Conservation (phyloP, 1,139 yeast genomes). For the Hanseniaspora sp. region DNA sequence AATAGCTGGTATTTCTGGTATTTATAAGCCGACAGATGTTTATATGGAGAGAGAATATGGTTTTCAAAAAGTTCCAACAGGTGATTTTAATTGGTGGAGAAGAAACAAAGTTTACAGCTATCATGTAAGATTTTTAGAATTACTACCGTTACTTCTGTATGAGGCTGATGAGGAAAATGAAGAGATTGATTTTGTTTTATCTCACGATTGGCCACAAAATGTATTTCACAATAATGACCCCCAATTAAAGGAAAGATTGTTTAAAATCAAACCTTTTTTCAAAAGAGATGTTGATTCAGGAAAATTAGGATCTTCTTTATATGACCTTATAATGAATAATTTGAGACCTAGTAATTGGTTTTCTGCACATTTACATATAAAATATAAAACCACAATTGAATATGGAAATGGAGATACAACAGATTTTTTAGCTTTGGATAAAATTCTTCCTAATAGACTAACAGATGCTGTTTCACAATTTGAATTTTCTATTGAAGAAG, state of each 20-base stretch:
- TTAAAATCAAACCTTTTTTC: constrained; percentile 58
- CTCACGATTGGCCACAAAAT: constrained; percentile 84
- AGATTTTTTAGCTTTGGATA: constrained; percentile 54
- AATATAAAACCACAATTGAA: constrained; percentile 45
- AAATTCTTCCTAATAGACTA: constrained; percentile 48
- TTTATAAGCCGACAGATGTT: constrained; percentile 47
- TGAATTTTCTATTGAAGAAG: constrained; percentile 31
- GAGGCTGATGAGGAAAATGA: constrained; percentile 20
- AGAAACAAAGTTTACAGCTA: constrained; percentile 48
- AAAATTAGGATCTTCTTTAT: constrained; percentile 67
- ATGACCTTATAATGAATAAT: constrained; percentile 41
- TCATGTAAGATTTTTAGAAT: constrained; percentile 61
- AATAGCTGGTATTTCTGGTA: constrained; percentile 79
- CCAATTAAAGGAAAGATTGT: constrained; percentile 26
- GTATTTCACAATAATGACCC: constrained; percentile 12
- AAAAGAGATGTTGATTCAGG: constrained; percentile 48
- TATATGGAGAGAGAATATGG: constrained; percentile 27
- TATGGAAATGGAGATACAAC: constrained; percentile 26
- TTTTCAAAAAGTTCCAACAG: constrained; percentile 16
- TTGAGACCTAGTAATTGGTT: constrained; percentile 69
- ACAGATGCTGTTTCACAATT: constrained; percentile 42
- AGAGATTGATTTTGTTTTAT: constrained; percentile 38
- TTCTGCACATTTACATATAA: constrained; percentile 80
- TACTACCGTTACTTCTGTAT: constrained; percentile 41
- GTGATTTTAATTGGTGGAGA: constrained; percentile 28